Evolutionary conservation across 768 basidiomycete species (phyloP).

Genomic region (Hericium rajendrae): DNA sequence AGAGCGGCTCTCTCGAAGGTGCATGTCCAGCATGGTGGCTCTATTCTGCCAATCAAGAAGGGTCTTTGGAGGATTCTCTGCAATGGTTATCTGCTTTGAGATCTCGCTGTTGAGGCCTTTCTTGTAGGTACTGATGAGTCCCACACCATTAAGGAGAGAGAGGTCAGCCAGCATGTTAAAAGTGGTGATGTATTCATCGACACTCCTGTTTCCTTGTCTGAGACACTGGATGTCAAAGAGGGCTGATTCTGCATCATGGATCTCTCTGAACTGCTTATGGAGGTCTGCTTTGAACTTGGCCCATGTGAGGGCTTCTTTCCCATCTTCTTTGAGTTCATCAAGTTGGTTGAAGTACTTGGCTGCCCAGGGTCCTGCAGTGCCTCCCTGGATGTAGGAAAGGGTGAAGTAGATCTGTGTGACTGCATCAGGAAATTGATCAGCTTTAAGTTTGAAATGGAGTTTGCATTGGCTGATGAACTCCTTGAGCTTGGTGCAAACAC

Average conservation of each 20-base stretch:
- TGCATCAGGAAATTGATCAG: neutral
- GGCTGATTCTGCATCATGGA: neutral
- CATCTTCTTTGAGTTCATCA: neutral
- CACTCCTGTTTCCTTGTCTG: neutral
- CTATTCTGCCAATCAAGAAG: neutral
- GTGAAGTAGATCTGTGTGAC: constrained; percentile 2
- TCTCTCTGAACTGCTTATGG: neutral
- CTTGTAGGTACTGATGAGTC: neutral
- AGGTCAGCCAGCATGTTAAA: neutral
- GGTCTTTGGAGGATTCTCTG: neutral
- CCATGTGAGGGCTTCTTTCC: neutral
- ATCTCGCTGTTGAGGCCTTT: neutral
- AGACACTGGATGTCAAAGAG: neutral
- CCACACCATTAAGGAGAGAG: neutral
- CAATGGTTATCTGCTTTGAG: neutral
- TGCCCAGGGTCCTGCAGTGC: neutral
- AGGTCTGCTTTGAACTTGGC: neutral
- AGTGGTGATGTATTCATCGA: neutral
- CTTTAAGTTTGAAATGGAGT: neutral
- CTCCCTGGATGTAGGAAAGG: neutral
- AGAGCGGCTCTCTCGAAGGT: neutral
- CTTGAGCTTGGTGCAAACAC: neutral
- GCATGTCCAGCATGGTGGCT: neutral
- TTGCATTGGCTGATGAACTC: neutral
- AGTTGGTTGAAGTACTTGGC: neutral